Percentiles rank a stretch among this genome's conserved stretches.
These are phyloP conservation scores for Triticum urartu DNA, from an alignment of 176 grass and related monocot genomes.

Conservation along the genomic window DNA sequence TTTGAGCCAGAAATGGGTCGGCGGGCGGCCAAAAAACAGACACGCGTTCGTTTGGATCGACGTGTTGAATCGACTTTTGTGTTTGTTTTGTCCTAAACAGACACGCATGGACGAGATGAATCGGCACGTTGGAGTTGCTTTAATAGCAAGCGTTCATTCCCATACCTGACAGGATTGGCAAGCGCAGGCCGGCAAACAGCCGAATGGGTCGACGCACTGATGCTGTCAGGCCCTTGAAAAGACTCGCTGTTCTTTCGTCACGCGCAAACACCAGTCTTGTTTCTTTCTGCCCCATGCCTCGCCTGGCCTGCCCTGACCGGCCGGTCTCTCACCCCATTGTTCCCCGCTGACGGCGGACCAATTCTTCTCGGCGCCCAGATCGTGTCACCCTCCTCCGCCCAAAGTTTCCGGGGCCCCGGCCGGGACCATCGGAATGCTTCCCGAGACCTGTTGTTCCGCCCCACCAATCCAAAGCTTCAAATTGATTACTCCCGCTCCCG, in stretches of 20 bases:
- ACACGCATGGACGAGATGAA: too few relatives aligned
- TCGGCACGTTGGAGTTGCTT: too few relatives aligned
- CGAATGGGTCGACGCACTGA: background rate
- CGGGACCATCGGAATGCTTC: background rate
- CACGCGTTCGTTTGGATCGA: too few relatives aligned
- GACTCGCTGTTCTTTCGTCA: constrained; percentile 21
- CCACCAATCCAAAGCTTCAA: background rate
- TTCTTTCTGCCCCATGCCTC: background rate
- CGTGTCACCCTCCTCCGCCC: background rate
- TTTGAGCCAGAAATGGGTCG: too few relatives aligned
- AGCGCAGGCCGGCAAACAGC: background rate
- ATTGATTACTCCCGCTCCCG: background rate
- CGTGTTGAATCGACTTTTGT: too few relatives aligned
- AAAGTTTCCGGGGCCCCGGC: background rate
- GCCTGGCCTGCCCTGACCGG: background rate
- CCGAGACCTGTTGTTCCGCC: background rate
- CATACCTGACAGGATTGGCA: background rate
- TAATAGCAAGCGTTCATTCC: too few relatives aligned
- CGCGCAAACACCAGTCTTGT: background rate
- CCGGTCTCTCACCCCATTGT: background rate
- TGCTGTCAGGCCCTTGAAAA: background rate
- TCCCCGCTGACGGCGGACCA: background rate
- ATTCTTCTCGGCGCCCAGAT: background rate
- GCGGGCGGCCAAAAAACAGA: too few relatives aligned
- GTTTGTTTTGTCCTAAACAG: too few relatives aligned